Evolutionary conservation across 2,329 filamentous ascomycete genomes (phyloP), one percentile per base, ranked within the genome.

Genomic region (Hymenoscyphus repandus): DNA sequence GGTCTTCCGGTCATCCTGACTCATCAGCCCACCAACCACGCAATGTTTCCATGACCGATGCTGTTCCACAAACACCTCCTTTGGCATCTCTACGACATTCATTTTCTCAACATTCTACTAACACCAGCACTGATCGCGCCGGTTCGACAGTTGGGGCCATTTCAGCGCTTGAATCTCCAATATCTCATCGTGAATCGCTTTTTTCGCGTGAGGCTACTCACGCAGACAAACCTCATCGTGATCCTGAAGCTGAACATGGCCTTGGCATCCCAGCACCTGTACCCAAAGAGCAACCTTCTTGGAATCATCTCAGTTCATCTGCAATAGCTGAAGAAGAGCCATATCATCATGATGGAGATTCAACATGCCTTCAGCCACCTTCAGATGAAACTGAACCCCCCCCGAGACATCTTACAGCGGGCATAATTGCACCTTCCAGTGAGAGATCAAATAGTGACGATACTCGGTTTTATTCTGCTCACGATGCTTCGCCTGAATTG

Each of bases 241-340:
- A 52, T 53, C 17, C 50, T 33, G 55, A 52, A 41, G 38, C 18
- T 31, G 40, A 31, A 27, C 52, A 56, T 46, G 30, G 49, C n/a
- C 50, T 60, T n/a, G 50, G 45, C n/a, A 42, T 53, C 6, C 60
- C 65, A 15, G 58, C 62, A n/a, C 64, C 67, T 27, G 67, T 68
- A 31, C 62, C 64, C 46, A 68, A 70, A 57, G 56, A 61, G 34
- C 68, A 66, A 49, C 66, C 66, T 12, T 64, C 64, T 39, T 67
- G 65, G 64, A 63, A 71, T 56, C 64, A 66, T 6, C 66, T 61
- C 38, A 64, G 64, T 44, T 63, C 62, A 7, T 63, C 67, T 40
- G 66, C 67, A n/a, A 62, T 72, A 38, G 60, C 66, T 40, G 68
- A 73, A 55, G 68, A 72, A 56, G 62, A 64, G 15, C 62, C 58